These are phyloP conservation scores for Aphanoascus verrucosus DNA, from an alignment of 2,329 filamentous ascomycete genomes.

Conservation along the genomic window DNA sequence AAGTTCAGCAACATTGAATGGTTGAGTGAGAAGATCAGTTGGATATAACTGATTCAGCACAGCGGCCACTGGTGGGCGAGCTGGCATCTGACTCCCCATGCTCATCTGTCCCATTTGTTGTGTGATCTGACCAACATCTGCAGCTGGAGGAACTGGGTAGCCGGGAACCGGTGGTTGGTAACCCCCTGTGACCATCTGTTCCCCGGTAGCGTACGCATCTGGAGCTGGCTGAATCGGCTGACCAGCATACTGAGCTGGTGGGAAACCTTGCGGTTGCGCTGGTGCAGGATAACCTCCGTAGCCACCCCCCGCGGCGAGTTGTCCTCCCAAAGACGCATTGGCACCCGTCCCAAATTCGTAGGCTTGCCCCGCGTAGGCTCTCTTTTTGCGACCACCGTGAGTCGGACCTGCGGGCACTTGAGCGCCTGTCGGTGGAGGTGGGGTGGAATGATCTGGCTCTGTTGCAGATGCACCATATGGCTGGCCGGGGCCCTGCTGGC, in stretches of 20 bases:
- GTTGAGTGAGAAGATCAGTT: constrained; percentile 81
- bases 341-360: constrained; percentile 86
- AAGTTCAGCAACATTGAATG: constrained; percentile 86
- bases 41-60: constrained; percentile 80
- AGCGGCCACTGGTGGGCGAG: constrained; percentile 39
- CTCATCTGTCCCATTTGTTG: constrained; percentile 75
- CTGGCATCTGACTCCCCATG: constrained; percentile 48
- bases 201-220: constrained; percentile 19
- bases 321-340: constrained; percentile 54
- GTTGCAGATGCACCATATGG: constrained; percentile 31
- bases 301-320: constrained; percentile 44
- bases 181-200: constrained; percentile 38
- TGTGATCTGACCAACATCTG: constrained; percentile 60
- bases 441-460: constrained; percentile 6
- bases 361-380: constrained; percentile 85
- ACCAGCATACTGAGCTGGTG: constrained; percentile 34
- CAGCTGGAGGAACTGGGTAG: constrained; percentile 49
- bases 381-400: constrained; percentile 57
- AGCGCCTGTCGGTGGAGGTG: constrained; percentile 7
- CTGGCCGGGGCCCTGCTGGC: constrained; percentile 39
- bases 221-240: constrained; percentile 30
- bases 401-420: constrained; percentile 15
- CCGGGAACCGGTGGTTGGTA: constrained; percentile 59
- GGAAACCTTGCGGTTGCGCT: constrained; percentile 37
- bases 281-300: constrained; percentile 52